Evolutionary conservation across 2,329 filamentous ascomycete species (phyloP).

Genomic region (Fusarium palustre): DNA sequence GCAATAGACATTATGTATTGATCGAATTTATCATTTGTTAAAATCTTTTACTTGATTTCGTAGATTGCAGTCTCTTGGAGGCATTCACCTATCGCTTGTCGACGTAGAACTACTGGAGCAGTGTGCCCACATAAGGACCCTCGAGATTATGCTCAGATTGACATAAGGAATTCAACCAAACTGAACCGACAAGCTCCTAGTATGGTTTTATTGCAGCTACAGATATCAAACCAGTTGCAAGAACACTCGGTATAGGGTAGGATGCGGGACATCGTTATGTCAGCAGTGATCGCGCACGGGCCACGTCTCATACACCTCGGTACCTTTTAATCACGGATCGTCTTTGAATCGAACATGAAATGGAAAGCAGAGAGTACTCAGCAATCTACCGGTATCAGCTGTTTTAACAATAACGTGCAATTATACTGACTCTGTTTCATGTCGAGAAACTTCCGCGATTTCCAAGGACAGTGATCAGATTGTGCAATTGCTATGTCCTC

Average conservation of each 20-base stretch:
- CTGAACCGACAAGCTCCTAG: background rate
- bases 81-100: too few relatives aligned
- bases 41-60: background rate
- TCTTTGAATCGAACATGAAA: background rate
- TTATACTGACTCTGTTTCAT: background rate
- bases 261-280: background rate
- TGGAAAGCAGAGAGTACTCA: background rate
- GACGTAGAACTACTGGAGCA: background rate
- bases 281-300: background rate
- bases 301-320: background rate
- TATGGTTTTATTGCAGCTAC: background rate
- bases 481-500: background rate
- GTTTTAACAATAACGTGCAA: background rate
- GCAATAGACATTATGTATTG: too few relatives aligned
- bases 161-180: background rate
- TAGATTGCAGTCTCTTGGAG: too few relatives aligned
- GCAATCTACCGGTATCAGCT: background rate
- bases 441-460: background rate
- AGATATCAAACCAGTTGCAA: too few relatives aligned
- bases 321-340: background rate
- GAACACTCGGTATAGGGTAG: background rate
- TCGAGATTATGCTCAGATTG: too few relatives aligned
- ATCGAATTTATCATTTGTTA: background rate
- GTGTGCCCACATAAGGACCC: too few relatives aligned
- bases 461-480: background rate